Percentiles rank a stretch among this genome's conserved stretches.
phyloP scores from a whole-genome alignment of 1,284 basidiomycete genomes.

The Gastroboletus turbinatus region DNA sequence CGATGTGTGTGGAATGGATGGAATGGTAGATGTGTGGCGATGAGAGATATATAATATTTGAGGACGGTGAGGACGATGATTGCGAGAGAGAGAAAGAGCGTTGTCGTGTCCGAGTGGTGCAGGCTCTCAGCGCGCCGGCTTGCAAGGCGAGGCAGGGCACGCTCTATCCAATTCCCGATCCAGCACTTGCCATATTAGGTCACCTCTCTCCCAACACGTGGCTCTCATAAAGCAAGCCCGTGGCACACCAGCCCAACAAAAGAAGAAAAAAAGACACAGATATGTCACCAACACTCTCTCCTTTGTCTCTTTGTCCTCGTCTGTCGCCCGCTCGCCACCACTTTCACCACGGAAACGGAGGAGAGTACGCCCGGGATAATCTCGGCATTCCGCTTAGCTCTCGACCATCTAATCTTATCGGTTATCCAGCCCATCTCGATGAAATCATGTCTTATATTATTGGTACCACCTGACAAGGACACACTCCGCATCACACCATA shows the following conservation, averaged over 20 bases:
- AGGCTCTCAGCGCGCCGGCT: slow-evolving; percentile 28
- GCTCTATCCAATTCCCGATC: slow-evolving; percentile 34
- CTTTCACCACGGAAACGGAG: slow-evolving; percentile 7
- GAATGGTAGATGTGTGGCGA: not conserved
- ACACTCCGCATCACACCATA: slow-evolving; percentile 6
- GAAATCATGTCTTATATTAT: slow-evolving; percentile 15
- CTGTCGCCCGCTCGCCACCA: not conserved
- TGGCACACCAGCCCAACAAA: not conserved
- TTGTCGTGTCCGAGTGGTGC: slow-evolving; percentile 20
- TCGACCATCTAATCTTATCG: slow-evolving; percentile 34
- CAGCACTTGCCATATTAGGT: slow-evolving; percentile 20
- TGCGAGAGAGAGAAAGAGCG: slow-evolving; percentile 18
- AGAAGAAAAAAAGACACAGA: not conserved
- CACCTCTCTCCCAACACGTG: slow-evolving; percentile 32
- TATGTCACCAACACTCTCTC: not conserved
- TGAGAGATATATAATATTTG: slow-evolving; percentile 3
- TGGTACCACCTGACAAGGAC: slow-evolving; percentile 5
- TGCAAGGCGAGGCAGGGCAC: slow-evolving; percentile 35
- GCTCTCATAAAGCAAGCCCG: slow-evolving; percentile 13
- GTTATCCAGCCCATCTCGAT: slow-evolving; percentile 15
- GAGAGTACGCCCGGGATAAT: not conserved
- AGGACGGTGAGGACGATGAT: not conserved
- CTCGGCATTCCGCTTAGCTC: slow-evolving; percentile 10
- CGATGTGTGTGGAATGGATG: not conserved
- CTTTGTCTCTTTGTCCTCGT: slow-evolving; percentile 3